Evolutionary conservation across 331 rosid genomes (phyloP).

Genomic region (Acacia concinna): DNA sequence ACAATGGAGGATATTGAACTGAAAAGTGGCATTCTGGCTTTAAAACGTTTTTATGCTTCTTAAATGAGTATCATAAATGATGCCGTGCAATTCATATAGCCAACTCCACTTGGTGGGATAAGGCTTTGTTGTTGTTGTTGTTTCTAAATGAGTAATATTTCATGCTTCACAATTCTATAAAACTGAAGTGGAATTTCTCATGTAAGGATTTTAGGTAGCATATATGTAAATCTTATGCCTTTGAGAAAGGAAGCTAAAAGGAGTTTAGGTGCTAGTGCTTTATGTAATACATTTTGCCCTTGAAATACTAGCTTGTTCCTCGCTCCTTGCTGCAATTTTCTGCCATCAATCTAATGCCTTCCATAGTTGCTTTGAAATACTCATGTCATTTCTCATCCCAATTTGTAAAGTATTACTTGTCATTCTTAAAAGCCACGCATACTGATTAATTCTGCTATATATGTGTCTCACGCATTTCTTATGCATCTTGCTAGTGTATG

Average conservation of each 20-base stretch:
- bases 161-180: neutral
- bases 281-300: neutral
- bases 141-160: conserved; percentile 1
- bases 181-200: conserved; percentile 7
- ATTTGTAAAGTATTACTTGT: conserved; percentile 15
- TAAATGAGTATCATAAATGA: neutral
- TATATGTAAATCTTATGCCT: neutral
- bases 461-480: conserved; percentile 22
- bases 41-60: neutral
- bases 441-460: conserved; percentile 23
- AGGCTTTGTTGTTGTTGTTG: neutral
- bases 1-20: neutral
- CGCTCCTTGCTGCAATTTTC: conserved; percentile 21
- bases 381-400: conserved; percentile 15
- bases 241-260: conserved; percentile 22
- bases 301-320: conserved; percentile 14
- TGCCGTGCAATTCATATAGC: too few species aligned
- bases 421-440: conserved; percentile 13
- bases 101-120: too few species aligned
- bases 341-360: conserved; percentile 9
- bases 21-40: neutral
- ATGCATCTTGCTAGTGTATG: conserved; percentile 21
- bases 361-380: conserved; percentile 16
- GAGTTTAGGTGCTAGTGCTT: conserved; percentile 14
- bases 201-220: neutral